Percentiles rank a stretch among this genome's conserved stretches.
Evolutionary conservation across 768 basidiomycete species (phyloP).

Genomic region (Lactifluus pinguis): DNA sequence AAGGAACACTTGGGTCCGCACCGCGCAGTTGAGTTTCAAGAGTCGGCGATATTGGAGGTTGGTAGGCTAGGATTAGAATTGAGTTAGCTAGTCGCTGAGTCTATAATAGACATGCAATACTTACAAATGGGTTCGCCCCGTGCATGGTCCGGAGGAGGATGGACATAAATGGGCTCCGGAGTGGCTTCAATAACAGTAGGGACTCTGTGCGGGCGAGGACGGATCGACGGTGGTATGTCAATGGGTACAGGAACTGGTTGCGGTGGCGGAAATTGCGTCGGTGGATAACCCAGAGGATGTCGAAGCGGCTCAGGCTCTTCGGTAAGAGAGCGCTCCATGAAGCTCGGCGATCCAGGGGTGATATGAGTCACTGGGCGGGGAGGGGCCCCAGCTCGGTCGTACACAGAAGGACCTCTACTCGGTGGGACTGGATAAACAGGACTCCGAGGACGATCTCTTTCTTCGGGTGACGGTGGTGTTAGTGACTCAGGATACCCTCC

Average conservation of each 20-base stretch:
- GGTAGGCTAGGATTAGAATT: not conserved
- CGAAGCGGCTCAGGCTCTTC: slow-evolving; percentile 5
- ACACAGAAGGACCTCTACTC: not conserved
- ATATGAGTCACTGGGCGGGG: not conserved
- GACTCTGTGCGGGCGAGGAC: not conserved
- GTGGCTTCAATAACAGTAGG: slow-evolving; percentile 14
- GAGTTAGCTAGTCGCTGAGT: not conserved
- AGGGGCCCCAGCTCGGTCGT: not conserved
- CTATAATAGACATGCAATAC: not conserved
- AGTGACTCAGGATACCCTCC: not conserved
- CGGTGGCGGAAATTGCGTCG: slow-evolving; percentile 1
- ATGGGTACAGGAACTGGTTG: not conserved
- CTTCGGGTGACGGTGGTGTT: not conserved
- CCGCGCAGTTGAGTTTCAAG: slow-evolving; percentile 1
- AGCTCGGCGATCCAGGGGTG: not conserved
- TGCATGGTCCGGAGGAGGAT: slow-evolving; percentile 2
- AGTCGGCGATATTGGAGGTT: slow-evolving; percentile 3
- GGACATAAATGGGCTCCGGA: slow-evolving; percentile 8
- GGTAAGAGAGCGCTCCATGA: not conserved
- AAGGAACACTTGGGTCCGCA: not conserved
- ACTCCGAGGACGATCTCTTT: not conserved
- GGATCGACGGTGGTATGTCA: not conserved
- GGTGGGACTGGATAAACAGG: not conserved
- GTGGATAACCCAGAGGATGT: not conserved
- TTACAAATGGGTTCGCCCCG: slow-evolving; percentile 3